Evolutionary conservation across 1,284 basidiomycete species (phyloP).

Genomic region (Thelephora terrestris): DNA sequence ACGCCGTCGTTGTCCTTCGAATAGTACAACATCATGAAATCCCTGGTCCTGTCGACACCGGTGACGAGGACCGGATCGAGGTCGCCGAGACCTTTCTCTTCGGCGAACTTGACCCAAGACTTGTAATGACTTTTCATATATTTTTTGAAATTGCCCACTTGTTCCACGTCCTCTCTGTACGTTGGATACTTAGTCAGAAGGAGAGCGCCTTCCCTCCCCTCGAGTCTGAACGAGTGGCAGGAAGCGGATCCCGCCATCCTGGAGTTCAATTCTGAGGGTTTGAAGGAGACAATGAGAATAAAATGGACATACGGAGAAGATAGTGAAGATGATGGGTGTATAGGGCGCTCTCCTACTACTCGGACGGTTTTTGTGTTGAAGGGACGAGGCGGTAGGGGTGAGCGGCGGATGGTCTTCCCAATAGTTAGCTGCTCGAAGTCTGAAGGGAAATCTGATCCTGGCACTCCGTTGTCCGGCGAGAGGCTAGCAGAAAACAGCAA

Average conservation of each 20-base stretch:
- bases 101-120: constrained; percentile 7
- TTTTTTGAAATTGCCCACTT: not conserved
- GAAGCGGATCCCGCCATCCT: too few relatives aligned
- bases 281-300: too few relatives aligned
- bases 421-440: too few relatives aligned
- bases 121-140: constrained; percentile 5
- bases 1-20: not conserved
- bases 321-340: too few relatives aligned
- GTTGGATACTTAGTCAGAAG: constrained; percentile 5
- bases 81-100: constrained; percentile 1
- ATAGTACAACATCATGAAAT: constrained; percentile 8
- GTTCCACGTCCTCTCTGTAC: not conserved
- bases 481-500: too few relatives aligned
- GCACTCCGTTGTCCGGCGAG: too few relatives aligned
- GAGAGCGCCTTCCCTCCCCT: constrained; percentile 3
- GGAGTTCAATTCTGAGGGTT: too few relatives aligned
- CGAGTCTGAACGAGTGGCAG: not conserved
- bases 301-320: too few relatives aligned
- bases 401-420: too few relatives aligned
- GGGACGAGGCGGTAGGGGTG: too few relatives aligned
- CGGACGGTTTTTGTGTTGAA: too few relatives aligned
- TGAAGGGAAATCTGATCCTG: too few relatives aligned
- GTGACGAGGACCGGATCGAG: constrained; percentile 6
- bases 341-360: not conserved
- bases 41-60: constrained; percentile 6